A percentile compares a stretch with the other conserved stretches of the same genome.
Evolutionary conservation across 192 early-diverging fungal species (phyloP).

Genomic region (Dissophora ornata): DNA sequence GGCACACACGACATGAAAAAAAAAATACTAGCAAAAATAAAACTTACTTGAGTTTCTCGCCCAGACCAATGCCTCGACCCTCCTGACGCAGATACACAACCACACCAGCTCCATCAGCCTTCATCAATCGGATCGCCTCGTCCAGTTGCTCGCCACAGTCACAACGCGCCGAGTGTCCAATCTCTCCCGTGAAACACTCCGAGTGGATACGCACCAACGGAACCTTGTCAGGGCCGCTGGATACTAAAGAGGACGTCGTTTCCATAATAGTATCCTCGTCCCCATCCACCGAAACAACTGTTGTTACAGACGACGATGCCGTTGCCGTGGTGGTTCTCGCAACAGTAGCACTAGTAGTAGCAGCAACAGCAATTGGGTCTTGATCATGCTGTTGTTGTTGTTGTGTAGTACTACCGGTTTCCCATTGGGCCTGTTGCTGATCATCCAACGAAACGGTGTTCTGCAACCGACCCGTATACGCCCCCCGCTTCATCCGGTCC

Average conservation of each 20-base stretch:
- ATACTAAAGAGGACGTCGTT: not conserved
- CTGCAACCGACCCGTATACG: constrained; percentile 64
- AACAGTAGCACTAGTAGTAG: not conserved
- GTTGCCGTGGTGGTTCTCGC: not conserved
- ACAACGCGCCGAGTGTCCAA: constrained; percentile 87
- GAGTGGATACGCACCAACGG: constrained; percentile 96
- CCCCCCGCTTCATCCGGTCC: constrained; percentile 85
- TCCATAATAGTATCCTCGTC: too few species aligned
- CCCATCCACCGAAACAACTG: not conserved
- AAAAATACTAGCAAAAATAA: not conserved
- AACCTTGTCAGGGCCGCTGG: not conserved
- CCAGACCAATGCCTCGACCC: constrained; percentile 93
- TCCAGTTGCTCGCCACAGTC: constrained; percentile 97
- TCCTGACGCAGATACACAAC: constrained; percentile 96
- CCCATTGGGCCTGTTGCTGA: constrained; percentile 10
- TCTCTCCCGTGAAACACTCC: constrained; percentile 97
- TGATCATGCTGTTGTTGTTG: too few species aligned
- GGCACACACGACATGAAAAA: too few species aligned
- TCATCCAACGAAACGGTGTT: constrained; percentile 4
- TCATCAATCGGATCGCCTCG: constrained; percentile 89
- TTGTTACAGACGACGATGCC: not conserved
- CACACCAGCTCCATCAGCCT: constrained; percentile 83
- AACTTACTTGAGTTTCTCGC: constrained; percentile 89
- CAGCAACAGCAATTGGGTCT: not conserved
- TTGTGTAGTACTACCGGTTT: too few species aligned